These are phyloP conservation scores for Chrysoporthe austroafricana DNA, from an alignment of 2,329 filamentous ascomycete genomes.

Conservation along the genomic window DNA sequence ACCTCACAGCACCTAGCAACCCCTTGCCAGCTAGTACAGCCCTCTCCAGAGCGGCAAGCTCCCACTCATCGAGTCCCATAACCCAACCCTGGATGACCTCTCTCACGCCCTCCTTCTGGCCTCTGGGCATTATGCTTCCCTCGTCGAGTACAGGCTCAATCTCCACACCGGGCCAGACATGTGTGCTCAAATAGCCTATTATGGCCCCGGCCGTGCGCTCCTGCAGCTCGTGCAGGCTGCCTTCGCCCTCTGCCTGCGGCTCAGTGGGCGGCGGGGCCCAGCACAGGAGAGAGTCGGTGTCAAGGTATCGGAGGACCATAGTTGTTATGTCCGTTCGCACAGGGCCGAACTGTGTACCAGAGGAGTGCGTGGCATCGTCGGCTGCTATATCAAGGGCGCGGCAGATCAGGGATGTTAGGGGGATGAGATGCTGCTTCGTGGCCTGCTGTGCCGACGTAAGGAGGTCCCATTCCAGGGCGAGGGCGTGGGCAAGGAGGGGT, in stretches of 20 bases:
- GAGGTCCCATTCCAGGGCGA: constrained; percentile 93
- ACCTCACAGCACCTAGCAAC: constrained; percentile 72
- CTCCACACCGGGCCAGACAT: constrained; percentile 82
- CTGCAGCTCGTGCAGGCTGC: constrained; percentile 72
- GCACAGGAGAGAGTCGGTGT: constrained; percentile 91
- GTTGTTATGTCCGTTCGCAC: constrained; percentile 67
- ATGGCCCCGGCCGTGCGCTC: constrained; percentile 70
- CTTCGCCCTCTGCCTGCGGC: constrained; percentile 54
- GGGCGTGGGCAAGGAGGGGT: constrained; percentile 78
- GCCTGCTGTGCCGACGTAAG: constrained; percentile 83
- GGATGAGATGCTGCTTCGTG: constrained; percentile 83
- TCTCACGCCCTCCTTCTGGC: constrained; percentile 74
- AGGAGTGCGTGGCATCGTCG: constrained; percentile 58
- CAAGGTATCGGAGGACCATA: constrained; percentile 80
- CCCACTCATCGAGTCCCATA: constrained; percentile 70
- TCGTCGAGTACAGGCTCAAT: constrained; percentile 81
- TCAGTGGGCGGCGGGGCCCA: constrained; percentile 66
- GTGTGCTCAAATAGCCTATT: constrained; percentile 69
- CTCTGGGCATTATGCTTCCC: constrained; percentile 73
- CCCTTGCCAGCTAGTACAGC: constrained; percentile 86
- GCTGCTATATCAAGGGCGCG: constrained; percentile 80
- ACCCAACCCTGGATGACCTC: constrained; percentile 82
- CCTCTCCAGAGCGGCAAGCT: constrained; percentile 85
- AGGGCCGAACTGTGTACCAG: constrained; percentile 37
- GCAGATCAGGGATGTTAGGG: constrained; percentile 82